phyloP scores from a whole-genome alignment of 202 grass and related monocot genomes.

The Tripidium arundinaceum region DNA sequence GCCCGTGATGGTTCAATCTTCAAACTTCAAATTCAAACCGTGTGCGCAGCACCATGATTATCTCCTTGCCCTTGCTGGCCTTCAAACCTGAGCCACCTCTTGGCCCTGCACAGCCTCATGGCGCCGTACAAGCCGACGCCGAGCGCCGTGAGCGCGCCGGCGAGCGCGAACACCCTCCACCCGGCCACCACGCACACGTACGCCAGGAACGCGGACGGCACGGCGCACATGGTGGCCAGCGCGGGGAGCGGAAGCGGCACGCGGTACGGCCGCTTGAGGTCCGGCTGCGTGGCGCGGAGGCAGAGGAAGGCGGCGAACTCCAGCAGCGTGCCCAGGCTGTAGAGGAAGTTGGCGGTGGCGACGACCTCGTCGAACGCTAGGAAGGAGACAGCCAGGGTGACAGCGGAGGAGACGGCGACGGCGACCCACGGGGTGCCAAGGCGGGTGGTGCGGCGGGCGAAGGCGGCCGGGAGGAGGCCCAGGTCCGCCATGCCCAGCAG shows the following conservation, averaged over 20 bases:
- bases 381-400: too few relatives aligned
- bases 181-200: constrained; percentile 37
- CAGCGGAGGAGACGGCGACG: too few relatives aligned
- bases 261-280: constrained; percentile 44
- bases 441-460: too few relatives aligned
- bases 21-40: neutral
- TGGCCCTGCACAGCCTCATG: constrained; percentile 43
- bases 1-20: neutral
- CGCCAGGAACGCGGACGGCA: constrained; percentile 37
- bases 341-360: too few relatives aligned
- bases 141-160: constrained; percentile 13
- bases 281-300: constrained; percentile 31
- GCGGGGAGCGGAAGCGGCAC: constrained; percentile 32
- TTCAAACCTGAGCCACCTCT: constrained; percentile 43
- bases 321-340: too few relatives aligned
- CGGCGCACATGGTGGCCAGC: constrained; percentile 38
- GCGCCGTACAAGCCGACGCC: constrained; percentile 20
- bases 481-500: too few relatives aligned
- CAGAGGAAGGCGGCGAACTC: constrained; percentile 47
- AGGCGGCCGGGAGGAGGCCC: too few relatives aligned
- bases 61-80: neutral
- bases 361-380: too few relatives aligned
- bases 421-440: too few relatives aligned
- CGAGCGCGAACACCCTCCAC: constrained; percentile 33
- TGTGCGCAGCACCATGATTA: neutral